Evolutionary conservation across 257 asterid species (phyloP), one percentile per base, ranked within the genome.

Genomic region (Solanum bulbocastanum): DNA sequence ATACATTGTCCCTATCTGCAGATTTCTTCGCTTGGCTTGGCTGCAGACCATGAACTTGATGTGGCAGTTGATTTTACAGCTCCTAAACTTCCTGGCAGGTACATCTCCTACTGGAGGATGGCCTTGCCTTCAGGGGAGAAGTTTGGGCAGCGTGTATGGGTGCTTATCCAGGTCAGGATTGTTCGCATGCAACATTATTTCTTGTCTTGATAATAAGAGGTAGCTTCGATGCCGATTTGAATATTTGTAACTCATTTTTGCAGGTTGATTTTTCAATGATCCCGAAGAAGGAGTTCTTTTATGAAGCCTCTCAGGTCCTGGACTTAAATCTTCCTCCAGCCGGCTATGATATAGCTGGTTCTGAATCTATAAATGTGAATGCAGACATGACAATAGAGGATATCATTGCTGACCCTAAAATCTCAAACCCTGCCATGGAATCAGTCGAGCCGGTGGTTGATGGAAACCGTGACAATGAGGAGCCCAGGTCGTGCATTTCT

Each of bases 141-240:
- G 91, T 97, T 97, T 72, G 99, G 99, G 81, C 99, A 96, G 87
- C 99, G 97, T 5, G 93, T 97, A 79, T 96, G 99, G 99, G 99
- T 96, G 79, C 94, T 94, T 40, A 94, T 97, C 87, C 94, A 95
- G 97, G 99, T 97, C 40, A 27, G 90, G 68, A 37, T 18, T 74
- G 30, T 27, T 68, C 3, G 10, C 40, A 9, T 65, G n/a, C 32
- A 27, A 32, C 52, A 56, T n/a, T 33, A 37, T 84, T 81, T 32
- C 37, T 13, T 81, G 33, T 32, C 49, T 13, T 85, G 33, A 33
- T 23, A 25, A 35, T 30, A 13, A 52, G 62, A 42, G 33, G 25
- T 85, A 58, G 60, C 56, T 7, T 25, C 18, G 14, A 86, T 85
- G 36, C 40, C 13, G 12, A 72, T 86, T 58, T 69, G 88, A 40